Conservation (phyloP, 371 early-diverging fungal genomes). For the Lichtheimia ornata region DNA sequence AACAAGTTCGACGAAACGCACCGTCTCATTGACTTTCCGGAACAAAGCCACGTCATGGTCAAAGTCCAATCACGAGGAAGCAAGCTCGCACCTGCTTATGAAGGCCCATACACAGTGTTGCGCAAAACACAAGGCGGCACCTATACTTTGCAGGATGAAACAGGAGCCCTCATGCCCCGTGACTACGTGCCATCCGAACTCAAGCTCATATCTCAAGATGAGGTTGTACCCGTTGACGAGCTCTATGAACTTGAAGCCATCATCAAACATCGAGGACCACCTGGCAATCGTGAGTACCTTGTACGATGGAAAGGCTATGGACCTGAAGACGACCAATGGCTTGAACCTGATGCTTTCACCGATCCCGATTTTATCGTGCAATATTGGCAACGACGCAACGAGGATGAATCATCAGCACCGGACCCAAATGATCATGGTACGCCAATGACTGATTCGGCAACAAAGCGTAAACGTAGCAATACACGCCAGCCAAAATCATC, state of each 20-base stretch:
- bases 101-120: constrained; percentile 13
- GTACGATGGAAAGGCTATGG: constrained; percentile 18
- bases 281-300: constrained; percentile 3
- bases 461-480: no score
- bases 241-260: constrained; percentile 14
- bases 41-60: constrained; percentile 10
- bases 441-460: no score
- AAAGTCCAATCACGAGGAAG: not conserved
- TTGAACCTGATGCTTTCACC: not conserved
- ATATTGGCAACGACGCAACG: constrained; percentile 4
- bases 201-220: constrained; percentile 17
- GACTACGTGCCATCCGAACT: constrained; percentile 4
- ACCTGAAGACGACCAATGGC: constrained; percentile 6
- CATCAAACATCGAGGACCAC: not conserved
- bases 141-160: constrained; percentile 12
- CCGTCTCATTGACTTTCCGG: constrained; percentile 10
- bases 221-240: constrained; percentile 7
- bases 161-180: constrained; percentile 3
- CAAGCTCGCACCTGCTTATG: constrained; percentile 9
- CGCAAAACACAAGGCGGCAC: constrained; percentile 11
- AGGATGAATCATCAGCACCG: no score
- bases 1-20: constrained; percentile 5
- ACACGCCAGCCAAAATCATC: no score
- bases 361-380: not conserved
- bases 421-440: no score